Percentiles rank a stretch among this genome's conserved stretches.
These are phyloP conservation scores for Fusarium globosum DNA, from an alignment of 2,329 filamentous ascomycete genomes.

Conservation along the genomic window DNA sequence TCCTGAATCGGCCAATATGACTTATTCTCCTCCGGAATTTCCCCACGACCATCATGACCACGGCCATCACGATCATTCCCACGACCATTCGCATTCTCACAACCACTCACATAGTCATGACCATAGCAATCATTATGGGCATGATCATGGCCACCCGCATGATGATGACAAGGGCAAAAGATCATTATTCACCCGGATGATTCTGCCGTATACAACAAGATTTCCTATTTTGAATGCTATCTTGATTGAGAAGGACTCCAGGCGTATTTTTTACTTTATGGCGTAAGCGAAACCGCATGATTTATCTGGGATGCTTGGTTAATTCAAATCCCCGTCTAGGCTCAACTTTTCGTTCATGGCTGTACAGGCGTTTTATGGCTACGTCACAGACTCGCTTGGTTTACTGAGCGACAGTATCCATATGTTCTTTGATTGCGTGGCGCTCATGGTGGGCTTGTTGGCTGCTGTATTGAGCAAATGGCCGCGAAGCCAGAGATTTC, in stretches of 20 bases:
- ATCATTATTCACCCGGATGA: slow-evolving; percentile 76
- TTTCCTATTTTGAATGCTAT: slow-evolving; percentile 88
- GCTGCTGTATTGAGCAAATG: slow-evolving; percentile 97
- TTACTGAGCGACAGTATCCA: slow-evolving; percentile 98
- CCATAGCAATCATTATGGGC: slow-evolving; percentile 38
- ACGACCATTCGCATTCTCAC: slow-evolving; percentile 46
- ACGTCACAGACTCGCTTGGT: slow-evolving; percentile 90
- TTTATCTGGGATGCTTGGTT: slow-evolving; percentile 27
- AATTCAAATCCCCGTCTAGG: slow-evolving; percentile 56
- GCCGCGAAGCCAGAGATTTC: slow-evolving; percentile 88
- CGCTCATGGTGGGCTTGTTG: slow-evolving; percentile 87
- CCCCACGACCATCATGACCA: slow-evolving; percentile 45
- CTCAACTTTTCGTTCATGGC: slow-evolving; percentile 96
- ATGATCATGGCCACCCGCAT: slow-evolving; percentile 48
- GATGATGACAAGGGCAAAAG: slow-evolving; percentile 59
- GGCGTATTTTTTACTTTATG: slow-evolving; percentile 98
- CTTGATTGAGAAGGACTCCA: slow-evolving; percentile 88
- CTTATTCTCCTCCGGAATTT: slow-evolving; percentile 48
- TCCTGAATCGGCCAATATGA: slow-evolving; percentile 43
- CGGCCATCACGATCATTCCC: slow-evolving; percentile 42
- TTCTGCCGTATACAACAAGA: slow-evolving; percentile 75
- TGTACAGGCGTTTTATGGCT: slow-evolving; percentile 93
- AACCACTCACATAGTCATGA: slow-evolving; percentile 20
- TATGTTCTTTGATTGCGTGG: slow-evolving; percentile 99
- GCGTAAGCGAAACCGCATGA: slow-evolving; percentile 63